Percentiles rank a stretch among this genome's conserved stretches.
phyloP scores from a whole-genome alignment of 371 early-diverging fungal genomes.

The Rhizopus arrhizus region DNA sequence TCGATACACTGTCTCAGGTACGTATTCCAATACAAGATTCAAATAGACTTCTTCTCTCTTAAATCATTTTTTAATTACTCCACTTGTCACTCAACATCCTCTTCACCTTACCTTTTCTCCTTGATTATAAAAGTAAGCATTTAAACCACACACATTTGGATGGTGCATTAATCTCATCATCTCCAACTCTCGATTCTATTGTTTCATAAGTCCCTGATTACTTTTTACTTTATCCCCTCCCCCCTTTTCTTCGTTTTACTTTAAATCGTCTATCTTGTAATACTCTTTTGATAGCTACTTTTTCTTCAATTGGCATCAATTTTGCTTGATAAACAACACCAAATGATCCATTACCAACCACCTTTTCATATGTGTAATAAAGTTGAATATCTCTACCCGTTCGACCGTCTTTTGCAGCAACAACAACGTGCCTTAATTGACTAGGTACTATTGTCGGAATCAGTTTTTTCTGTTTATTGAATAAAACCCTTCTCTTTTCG shows the following conservation, averaged over 20 bases:
- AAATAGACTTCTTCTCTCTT: constrained; percentile 78
- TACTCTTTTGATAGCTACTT: constrained; percentile 92
- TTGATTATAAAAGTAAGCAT: constrained; percentile 77
- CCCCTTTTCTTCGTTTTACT: constrained; percentile 42
- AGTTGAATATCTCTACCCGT: constrained; percentile 83
- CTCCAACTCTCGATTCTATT: constrained; percentile 81
- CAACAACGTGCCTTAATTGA: constrained; percentile 33
- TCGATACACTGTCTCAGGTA: constrained; percentile 86
- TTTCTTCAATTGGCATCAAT: constrained; percentile 72
- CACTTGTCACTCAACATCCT: background rate
- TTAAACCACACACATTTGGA: constrained; percentile 75
- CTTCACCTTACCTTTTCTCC: constrained; percentile 44
- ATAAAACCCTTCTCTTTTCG: background rate
- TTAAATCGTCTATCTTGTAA: constrained; percentile 95
- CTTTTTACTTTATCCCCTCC: background rate
- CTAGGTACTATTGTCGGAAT: constrained; percentile 15
- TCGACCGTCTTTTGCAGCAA: constrained; percentile 81
- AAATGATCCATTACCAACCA: constrained; percentile 94
- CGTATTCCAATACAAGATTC: constrained; percentile 80
- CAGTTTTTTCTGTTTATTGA: constrained; percentile 1
- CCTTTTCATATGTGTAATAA: constrained; percentile 86
- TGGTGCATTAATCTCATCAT: constrained; percentile 83
- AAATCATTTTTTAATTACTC: background rate
- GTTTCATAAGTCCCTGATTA: background rate
- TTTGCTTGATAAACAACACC: constrained; percentile 96